phyloP scores from a whole-genome alignment of 73 alveolate genomes.

The Paramecium caudatum region DNA sequence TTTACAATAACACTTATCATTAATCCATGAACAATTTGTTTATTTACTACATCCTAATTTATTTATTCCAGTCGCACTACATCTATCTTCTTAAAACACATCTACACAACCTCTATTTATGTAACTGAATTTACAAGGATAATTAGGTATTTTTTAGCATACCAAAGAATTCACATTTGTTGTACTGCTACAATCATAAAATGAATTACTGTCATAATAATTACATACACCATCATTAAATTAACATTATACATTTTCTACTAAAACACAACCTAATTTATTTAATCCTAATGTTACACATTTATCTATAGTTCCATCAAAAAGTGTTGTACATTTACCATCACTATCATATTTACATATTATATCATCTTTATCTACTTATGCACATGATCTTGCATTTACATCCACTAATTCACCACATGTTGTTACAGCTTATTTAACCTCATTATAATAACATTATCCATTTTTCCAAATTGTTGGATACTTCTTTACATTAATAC shows the following conservation, averaged over 20 bases:
- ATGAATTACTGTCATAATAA: not conserved
- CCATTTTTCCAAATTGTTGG: slow-evolving; percentile 5
- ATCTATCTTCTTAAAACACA: not conserved
- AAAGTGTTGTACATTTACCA: not conserved
- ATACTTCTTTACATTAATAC: not conserved
- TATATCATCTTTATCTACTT: not conserved
- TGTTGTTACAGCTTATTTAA: slow-evolving; percentile 7
- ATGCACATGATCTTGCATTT: not conserved
- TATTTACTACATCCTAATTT: not conserved
- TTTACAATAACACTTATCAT: not conserved
- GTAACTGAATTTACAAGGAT: not conserved
- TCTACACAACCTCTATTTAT: slow-evolving; percentile 7
- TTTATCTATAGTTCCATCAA: not conserved
- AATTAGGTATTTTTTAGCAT: not conserved
- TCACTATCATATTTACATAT: not conserved
- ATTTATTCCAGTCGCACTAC: slow-evolving; percentile 17
- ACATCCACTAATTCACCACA: slow-evolving; percentile 6
- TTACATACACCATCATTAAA: not conserved
- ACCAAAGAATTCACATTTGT: not conserved
- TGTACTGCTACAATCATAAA: not conserved
- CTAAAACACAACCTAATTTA: not conserved
- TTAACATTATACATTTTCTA: not conserved
- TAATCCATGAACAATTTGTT: not conserved
- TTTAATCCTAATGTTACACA: not conserved
- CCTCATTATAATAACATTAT: not conserved